Base-by-base conservation (phyloP, 805 yeast species). In the Metschnikowia cerradonensis region DNA sequence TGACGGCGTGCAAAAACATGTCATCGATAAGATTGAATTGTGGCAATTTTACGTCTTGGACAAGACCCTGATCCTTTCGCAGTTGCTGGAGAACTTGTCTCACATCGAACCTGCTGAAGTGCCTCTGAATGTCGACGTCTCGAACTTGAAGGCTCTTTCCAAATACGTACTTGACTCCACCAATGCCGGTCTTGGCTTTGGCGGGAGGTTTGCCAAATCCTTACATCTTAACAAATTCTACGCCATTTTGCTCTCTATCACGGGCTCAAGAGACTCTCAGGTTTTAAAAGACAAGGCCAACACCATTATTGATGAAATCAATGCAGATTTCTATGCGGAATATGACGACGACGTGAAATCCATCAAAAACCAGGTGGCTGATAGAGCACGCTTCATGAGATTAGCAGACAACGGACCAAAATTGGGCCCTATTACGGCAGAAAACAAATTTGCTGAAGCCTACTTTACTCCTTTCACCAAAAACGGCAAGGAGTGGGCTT, bases 21-120 rank as follows among this genome's bases (percentile, higher is more conserved):
- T 90, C 0, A 60, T 90, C 26, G 82, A 79, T 23, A 72, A 77
- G 4, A 68, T 89, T 49, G 79, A 83, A 54, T 73, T 92, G 49
- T 92, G 99, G 99, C 90, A 92, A 67, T 92, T 69, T 66, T 94
- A 91, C 64, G 91, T 85, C 4, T 73, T 90, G 34, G 78, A 90
- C 63, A 83, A 81, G 39, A 55, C 61, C 5, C 59, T 59, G 3
- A 73, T 77, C 10, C 59, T 83, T 14, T 59, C 61, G 0, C 67
- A 68, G 4, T 57, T 84, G 10, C 66, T 71, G 52, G 48, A 61
- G 0, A 52, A 58, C 19, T 81, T 81, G 77, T 52, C 62, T 11
- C 37, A 50, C 7, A 49, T 64, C 6, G 34, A 48, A 14, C 68
- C 70, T 3, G 67, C 80, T 10, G 66, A 73, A 0, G 69, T 83